phyloP scores from a whole-genome alignment of 768 basidiomycete species.

The Tephrocybe sp. region DNA sequence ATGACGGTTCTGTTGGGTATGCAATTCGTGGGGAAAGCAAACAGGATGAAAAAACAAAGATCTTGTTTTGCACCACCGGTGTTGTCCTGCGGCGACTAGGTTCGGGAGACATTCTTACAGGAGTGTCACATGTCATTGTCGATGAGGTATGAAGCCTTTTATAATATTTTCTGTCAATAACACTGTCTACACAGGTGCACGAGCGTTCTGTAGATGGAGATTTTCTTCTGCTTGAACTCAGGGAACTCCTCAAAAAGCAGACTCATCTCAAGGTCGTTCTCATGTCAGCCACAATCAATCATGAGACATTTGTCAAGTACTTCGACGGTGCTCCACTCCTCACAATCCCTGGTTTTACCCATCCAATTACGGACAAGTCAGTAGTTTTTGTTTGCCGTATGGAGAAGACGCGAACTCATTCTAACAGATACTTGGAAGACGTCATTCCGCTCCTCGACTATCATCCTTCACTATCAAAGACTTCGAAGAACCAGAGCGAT shows the following conservation, averaged over 20 bases:
- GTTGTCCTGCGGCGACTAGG: conserved; percentile 80
- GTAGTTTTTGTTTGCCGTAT: conserved; percentile 18
- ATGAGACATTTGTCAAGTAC: conserved; percentile 78
- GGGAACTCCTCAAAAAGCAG: conserved; percentile 66
- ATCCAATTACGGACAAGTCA: conserved; percentile 75
- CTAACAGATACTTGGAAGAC: conserved; percentile 76
- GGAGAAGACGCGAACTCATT: not conserved
- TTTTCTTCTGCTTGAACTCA: conserved; percentile 80
- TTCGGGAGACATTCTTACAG: conserved; percentile 65
- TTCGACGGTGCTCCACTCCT: conserved; percentile 80
- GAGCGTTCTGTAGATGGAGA: conserved; percentile 92
- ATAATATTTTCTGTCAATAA: not conserved
- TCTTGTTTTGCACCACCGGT: conserved; percentile 92
- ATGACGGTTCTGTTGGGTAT: conserved; percentile 83
- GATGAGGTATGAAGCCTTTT: conserved; percentile 64
- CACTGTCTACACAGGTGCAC: conserved; percentile 59
- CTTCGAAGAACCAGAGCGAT: conserved; percentile 37
- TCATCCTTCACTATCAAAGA: conserved; percentile 36
- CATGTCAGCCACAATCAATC: conserved; percentile 96
- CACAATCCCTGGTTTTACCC: conserved; percentile 77
- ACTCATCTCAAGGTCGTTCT: conserved; percentile 73
- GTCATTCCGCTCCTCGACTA: conserved; percentile 59
- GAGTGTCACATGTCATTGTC: conserved; percentile 82
- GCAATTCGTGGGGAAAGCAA: conserved; percentile 86
- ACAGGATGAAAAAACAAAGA: conserved; percentile 59